These are phyloP conservation scores for Fusarium proliferatum DNA, from an alignment of 2,329 filamentous ascomycete species.

Conservation along the genomic window DNA sequence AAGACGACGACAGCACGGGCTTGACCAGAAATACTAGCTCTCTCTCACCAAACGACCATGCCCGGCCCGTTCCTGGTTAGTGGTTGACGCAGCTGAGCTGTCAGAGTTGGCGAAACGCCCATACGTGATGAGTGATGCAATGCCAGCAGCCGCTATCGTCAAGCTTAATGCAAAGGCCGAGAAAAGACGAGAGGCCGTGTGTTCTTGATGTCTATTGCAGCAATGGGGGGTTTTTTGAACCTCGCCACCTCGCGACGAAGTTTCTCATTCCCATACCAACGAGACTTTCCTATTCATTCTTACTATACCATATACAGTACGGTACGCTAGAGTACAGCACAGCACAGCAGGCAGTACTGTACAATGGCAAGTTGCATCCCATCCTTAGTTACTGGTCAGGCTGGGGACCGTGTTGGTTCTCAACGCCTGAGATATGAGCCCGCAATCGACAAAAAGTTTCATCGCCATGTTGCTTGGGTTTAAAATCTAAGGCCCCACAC, in stretches of 20 bases:
- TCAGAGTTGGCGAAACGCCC: constrained; percentile 18
- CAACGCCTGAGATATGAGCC: constrained; percentile 33
- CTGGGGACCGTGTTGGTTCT: constrained; percentile 18
- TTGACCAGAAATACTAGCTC: background rate
- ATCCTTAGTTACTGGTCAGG: constrained; percentile 5
- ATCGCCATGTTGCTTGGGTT: background rate
- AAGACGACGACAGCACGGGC: background rate
- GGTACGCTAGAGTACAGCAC: background rate
- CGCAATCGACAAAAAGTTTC: constrained; percentile 13
- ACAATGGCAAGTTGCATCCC: background rate
- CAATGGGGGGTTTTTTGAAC: background rate
- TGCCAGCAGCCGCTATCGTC: constrained; percentile 1
- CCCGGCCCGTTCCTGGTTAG: constrained; percentile 33
- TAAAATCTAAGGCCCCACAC: constrained; percentile 10
- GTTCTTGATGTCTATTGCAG: background rate
- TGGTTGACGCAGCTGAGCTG: constrained; percentile 16
- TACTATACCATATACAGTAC: background rate
- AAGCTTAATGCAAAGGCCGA: constrained; percentile 3
- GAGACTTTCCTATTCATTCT: background rate
- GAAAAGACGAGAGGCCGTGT: background rate
- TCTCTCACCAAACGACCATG: background rate
- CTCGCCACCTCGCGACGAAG: background rate
- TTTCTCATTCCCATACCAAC: background rate
- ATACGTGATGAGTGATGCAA: background rate
- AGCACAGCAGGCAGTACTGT: background rate